phyloP scores from a whole-genome alignment of 192 early-diverging fungal genomes.

The Mortierella claussenii region DNA sequence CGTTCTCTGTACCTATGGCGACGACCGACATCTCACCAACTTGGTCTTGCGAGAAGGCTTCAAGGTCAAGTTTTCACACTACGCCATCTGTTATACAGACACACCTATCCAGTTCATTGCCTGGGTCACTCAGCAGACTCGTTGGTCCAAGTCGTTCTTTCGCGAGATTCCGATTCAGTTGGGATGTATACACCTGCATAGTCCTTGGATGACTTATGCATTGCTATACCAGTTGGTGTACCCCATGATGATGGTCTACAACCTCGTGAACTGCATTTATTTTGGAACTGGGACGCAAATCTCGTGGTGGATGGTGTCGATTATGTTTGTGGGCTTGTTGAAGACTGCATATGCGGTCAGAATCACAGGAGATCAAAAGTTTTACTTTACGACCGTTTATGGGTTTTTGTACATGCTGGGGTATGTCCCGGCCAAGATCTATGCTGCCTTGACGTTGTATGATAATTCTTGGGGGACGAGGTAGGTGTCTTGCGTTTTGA shows the following conservation, averaged over 20 bases:
- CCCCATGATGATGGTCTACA: conserved; percentile 69
- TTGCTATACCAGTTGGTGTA: conserved; percentile 69
- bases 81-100: conserved; percentile 70
- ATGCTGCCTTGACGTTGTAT: conserved; percentile 64
- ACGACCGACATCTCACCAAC: conserved; percentile 73
- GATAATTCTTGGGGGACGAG: conserved; percentile 71
- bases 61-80: conserved; percentile 64
- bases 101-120: conserved; percentile 65
- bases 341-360: conserved; percentile 59
- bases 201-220: conserved; percentile 70
- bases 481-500: conserved; percentile 3
- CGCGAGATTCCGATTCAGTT: conserved; percentile 64
- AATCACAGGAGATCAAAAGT: conserved; percentile 49
- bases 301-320: conserved; percentile 56
- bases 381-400: conserved; percentile 62
- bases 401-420: conserved; percentile 64
- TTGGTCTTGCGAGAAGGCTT: conserved; percentile 57
- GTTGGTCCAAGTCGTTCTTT: conserved; percentile 74
- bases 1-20: conserved; percentile 70
- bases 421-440: conserved; percentile 67
- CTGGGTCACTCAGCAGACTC: conserved; percentile 72
- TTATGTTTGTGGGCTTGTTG: conserved; percentile 56
- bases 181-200: conserved; percentile 61
- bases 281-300: conserved; percentile 46
- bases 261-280: conserved; percentile 56